phyloP scores from a whole-genome alignment of 306 rosid species.

The Rosa lucieae region DNA sequence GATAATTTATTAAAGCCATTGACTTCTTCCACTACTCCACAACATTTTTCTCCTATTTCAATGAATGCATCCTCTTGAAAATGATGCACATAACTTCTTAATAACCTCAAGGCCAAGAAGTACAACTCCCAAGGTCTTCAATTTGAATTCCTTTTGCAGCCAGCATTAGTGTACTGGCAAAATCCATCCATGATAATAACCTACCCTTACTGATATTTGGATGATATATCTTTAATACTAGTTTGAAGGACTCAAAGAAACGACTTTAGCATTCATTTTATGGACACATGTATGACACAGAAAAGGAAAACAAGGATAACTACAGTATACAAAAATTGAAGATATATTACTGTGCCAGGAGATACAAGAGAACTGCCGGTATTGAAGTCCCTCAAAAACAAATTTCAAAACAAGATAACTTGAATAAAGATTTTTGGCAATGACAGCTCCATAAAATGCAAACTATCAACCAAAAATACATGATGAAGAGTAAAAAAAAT shows the following conservation, averaged over 20 bases:
- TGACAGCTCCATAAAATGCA: not conserved
- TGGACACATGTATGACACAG: not conserved
- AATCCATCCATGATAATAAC: not conserved
- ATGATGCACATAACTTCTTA: not conserved
- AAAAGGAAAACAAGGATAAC: not conserved
- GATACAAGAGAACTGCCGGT: constrained; percentile 1
- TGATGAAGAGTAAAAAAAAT: constrained; percentile 11
- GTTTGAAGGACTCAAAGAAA: not conserved
- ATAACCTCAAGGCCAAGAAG: not conserved
- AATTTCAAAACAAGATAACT: not conserved
- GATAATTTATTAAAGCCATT: not conserved
- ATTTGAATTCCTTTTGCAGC: not conserved
- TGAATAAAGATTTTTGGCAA: not conserved
- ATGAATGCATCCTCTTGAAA: not conserved
- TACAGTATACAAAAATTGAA: not conserved
- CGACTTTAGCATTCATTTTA: not conserved
- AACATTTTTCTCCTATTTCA: not conserved
- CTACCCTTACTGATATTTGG: not conserved
- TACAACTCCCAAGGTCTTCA: not conserved
- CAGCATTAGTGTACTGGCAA: not conserved
- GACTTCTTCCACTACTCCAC: not conserved
- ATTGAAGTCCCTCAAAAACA: not conserved
- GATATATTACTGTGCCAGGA: not conserved
- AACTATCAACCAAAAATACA: not conserved
- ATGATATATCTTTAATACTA: not conserved